Base-by-base conservation (phyloP, 768 basidiomycete species). In the Mycena polygramma region DNA sequence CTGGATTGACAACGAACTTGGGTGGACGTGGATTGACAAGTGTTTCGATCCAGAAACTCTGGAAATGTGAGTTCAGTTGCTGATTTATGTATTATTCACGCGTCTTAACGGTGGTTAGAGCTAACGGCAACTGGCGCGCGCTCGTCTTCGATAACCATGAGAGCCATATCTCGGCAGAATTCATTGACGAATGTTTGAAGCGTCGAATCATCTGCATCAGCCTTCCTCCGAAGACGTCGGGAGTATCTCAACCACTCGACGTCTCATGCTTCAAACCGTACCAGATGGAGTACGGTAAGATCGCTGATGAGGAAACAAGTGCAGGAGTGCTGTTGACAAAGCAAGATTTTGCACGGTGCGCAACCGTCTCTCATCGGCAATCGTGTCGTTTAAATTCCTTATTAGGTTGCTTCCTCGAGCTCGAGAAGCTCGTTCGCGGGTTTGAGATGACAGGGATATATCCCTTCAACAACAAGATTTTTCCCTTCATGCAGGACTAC, bases 1-100 rank as follows among this genome's bases (percentile, higher is more conserved):
- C 1, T 77, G 76, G 77, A 75, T 63, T 4, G 69, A 75, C 57
- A 60, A 73, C n/a, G 62, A 74, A 14, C 52, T 75, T 8, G 62
- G 64, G n/a, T 3, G 57, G 1, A 17, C 51, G 15, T 77, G 77
- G 77, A 8, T 74, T 2, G 24, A 64, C 19, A 41, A 72, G 7
- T 53, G 70, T 10, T 77, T 77, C 55, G 73, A 74, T 0, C 64
- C 62, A 4, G 30, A 66, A 6, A 76, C 75, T 11, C 15, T 19
- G 6, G 66, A 60, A 7, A 55, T 55, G 68, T 63, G 24, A 2
- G 58, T 57, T 7, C 14, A n/a, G 26, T 17, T 7, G n/a, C 8
- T 6, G 9, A 22, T 22, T 4, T 51, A 3, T 9, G 19, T 24
- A 20, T 51, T n/a, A n/a, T 22, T 24, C n/a, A 20, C 13, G 15